Conservation (phyloP, 257 asterid species). For the Capsicum pubescens region DNA sequence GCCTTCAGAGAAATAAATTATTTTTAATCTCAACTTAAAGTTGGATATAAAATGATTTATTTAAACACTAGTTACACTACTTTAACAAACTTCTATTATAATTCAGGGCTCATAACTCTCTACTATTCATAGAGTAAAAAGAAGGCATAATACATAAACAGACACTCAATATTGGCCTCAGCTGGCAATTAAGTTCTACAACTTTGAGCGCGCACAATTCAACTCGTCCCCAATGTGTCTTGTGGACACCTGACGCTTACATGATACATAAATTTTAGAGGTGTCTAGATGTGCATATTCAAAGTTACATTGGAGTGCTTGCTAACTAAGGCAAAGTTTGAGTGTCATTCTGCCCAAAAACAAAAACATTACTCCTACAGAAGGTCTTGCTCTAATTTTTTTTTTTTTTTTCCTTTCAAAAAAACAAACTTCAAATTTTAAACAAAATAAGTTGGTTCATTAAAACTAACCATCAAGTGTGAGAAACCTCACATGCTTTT, state of each 20-base stretch:
- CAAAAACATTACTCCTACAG: neutral
- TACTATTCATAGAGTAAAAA: neutral
- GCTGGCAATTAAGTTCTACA: too few species aligned
- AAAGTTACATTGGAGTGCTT: too few species aligned
- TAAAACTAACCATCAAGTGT: constrained; percentile 53
- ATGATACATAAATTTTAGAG: too few species aligned
- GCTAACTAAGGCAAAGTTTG: too few species aligned
- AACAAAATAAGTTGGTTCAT: neutral
- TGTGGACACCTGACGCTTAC: too few species aligned
- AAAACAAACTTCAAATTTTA: neutral
- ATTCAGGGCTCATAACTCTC: neutral
- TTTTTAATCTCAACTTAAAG: neutral
- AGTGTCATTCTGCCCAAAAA: neutral
- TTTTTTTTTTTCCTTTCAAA: neutral
- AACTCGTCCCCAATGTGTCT: too few species aligned
- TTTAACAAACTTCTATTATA: neutral
- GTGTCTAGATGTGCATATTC: too few species aligned
- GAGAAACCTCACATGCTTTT: constrained; percentile 90
- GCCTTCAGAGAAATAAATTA: neutral
- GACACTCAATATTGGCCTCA: too few species aligned
- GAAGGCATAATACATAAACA: neutral
- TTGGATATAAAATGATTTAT: neutral
- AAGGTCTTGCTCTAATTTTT: neutral
- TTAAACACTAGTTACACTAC: neutral
- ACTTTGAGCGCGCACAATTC: too few species aligned